phyloP scores from a whole-genome alignment of 1,284 basidiomycete genomes.

The Porodaedalea pini region DNA sequence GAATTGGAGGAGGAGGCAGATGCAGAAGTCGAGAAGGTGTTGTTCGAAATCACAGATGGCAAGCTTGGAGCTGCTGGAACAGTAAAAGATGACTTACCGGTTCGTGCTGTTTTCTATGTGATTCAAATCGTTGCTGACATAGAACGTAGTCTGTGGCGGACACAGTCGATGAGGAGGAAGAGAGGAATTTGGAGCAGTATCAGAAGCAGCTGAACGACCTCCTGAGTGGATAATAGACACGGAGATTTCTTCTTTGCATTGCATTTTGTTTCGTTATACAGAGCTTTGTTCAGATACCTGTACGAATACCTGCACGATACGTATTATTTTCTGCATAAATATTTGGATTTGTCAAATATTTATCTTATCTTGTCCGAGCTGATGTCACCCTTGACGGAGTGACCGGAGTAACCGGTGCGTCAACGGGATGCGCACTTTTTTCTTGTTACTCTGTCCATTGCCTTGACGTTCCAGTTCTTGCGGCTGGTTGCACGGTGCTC shows the following conservation, averaged over 20 bases:
- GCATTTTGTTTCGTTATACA: not conserved
- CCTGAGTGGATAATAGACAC: constrained; percentile 55
- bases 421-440: not conserved
- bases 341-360: too few species aligned
- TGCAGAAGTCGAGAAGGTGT: constrained; percentile 93
- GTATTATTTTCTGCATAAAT: not conserved
- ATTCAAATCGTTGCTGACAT: not conserved
- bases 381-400: constrained; percentile 15
- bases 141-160: constrained; percentile 48
- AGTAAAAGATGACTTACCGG: constrained; percentile 75
- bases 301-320: not conserved
- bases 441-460: not conserved
- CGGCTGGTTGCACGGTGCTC: constrained; percentile 9
- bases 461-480: not conserved
- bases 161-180: constrained; percentile 70
- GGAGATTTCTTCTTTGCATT: not conserved
- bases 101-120: constrained; percentile 40
- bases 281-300: not conserved
- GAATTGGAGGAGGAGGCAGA: constrained; percentile 97
- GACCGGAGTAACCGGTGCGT: not conserved
- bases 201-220: constrained; percentile 82
- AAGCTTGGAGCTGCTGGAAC: constrained; percentile 84
- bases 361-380: constrained; percentile 9
- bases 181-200: constrained; percentile 84
- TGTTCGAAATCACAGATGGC: constrained; percentile 94